A percentile compares a stretch with the other conserved stretches of the same genome.
Evolutionary conservation across 371 early-diverging fungal species (phyloP).

Genomic region (Paraphysoderma sedebokerense): DNA sequence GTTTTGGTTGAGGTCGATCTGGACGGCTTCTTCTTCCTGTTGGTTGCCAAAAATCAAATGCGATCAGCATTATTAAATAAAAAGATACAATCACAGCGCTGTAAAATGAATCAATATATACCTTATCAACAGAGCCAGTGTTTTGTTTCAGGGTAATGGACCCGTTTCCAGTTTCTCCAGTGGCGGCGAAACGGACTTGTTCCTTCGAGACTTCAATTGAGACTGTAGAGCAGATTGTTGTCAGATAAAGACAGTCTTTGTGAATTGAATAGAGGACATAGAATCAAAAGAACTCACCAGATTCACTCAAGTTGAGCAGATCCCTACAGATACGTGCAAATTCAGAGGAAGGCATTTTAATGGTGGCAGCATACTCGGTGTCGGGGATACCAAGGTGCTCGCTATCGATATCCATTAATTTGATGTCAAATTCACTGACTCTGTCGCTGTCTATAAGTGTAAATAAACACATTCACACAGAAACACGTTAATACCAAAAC

Average conservation of each 20-base stretch:
- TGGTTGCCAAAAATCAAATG: too few relatives aligned
- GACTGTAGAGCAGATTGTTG: constrained; percentile 29
- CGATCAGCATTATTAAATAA: too few relatives aligned
- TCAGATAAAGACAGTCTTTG: neutral
- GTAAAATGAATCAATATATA: constrained; percentile 2
- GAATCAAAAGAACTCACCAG: constrained; percentile 25
- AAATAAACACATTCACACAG: too few relatives aligned
- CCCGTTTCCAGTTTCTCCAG: constrained; percentile 82
- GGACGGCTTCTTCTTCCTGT: too few relatives aligned
- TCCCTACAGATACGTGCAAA: constrained; percentile 88
- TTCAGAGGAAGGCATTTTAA: constrained; percentile 73
- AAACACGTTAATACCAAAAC: too few relatives aligned
- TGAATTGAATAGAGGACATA: neutral
- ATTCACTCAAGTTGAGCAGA: constrained; percentile 67
- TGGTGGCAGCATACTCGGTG: constrained; percentile 74
- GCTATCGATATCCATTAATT: constrained; percentile 91
- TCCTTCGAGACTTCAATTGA: constrained; percentile 82
- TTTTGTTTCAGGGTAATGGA: constrained; percentile 62
- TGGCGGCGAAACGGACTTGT: constrained; percentile 72
- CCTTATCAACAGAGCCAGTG: constrained; percentile 47
- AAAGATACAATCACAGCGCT: too few relatives aligned
- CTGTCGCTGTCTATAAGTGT: constrained; percentile 57
- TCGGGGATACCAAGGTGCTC: constrained; percentile 95
- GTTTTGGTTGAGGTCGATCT: constrained; percentile 58
- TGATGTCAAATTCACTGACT: constrained; percentile 82